A percentile compares a stretch with the other conserved stretches of the same genome.
phyloP scores from a whole-genome alignment of 192 early-diverging fungal genomes.

The Chytriomyces sp. region DNA sequence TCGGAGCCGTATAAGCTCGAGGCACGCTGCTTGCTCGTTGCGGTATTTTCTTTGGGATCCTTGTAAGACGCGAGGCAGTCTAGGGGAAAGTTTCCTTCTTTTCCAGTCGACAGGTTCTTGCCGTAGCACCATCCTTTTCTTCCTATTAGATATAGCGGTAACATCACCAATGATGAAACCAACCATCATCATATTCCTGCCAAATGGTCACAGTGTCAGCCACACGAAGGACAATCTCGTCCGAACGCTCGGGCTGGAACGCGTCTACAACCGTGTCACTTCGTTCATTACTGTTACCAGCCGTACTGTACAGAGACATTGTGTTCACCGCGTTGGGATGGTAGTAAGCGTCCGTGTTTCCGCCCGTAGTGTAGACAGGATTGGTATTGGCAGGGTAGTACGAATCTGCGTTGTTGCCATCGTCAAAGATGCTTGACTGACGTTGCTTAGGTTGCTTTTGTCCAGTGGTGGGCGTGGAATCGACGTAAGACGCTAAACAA shows the following conservation, averaged over 20 bases:
- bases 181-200: constrained; percentile 38
- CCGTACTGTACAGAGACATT: too few relatives aligned
- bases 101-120: constrained; percentile 44
- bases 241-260: not conserved
- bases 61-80: constrained; percentile 44
- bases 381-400: not conserved
- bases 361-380: too few relatives aligned
- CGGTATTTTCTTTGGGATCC: not conserved
- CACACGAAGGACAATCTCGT: not conserved
- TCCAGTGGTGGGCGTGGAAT: not conserved
- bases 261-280: not conserved
- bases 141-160: not conserved
- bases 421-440: not conserved
- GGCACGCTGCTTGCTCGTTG: not conserved
- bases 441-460: not conserved
- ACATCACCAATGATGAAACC: too few relatives aligned
- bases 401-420: not conserved
- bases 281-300: too few relatives aligned
- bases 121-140: not conserved
- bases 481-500: constrained; percentile 37
- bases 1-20: constrained; percentile 7
- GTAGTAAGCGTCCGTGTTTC: not conserved
- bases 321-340: not conserved
- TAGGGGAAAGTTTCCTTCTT: constrained; percentile 53
- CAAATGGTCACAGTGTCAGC: constrained; percentile 40